phyloP scores from a whole-genome alignment of 768 basidiomycete species.

The Hygrophorus pudorinus region DNA sequence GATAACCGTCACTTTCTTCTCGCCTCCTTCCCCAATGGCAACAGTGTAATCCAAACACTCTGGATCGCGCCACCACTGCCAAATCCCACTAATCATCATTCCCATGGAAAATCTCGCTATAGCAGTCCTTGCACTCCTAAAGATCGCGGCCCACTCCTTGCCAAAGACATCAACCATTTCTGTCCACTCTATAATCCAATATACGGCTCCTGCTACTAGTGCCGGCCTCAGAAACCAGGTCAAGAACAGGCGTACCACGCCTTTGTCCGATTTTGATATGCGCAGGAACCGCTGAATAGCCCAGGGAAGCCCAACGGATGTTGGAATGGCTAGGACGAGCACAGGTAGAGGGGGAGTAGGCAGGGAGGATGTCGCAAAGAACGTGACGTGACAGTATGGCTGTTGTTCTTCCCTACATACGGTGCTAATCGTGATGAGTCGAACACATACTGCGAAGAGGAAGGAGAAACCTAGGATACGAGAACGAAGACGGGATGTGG shows the following conservation, averaged over 20 bases:
- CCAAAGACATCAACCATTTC: conserved; percentile 46
- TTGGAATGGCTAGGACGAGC: conserved; percentile 46
- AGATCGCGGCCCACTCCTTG: conserved; percentile 25
- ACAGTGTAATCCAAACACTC: conserved; percentile 60
- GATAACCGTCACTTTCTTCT: conserved; percentile 40
- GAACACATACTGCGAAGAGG: conserved; percentile 55
- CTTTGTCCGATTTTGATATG: conserved; percentile 66
- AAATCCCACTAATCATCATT: conserved; percentile 40
- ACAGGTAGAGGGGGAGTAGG: conserved; percentile 55
- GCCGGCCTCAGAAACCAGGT: conserved; percentile 46
- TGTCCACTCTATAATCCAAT: conserved; percentile 79
- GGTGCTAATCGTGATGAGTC: conserved; percentile 74
- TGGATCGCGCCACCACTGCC: conserved; percentile 65
- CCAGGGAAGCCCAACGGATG: conserved; percentile 46
- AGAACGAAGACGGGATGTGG: conserved; percentile 55
- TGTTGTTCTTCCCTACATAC: conserved; percentile 94
- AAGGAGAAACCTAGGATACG: conserved; percentile 68
- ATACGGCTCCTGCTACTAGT: conserved; percentile 47
- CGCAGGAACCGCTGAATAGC: conserved; percentile 45
- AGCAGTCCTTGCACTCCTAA: conserved; percentile 49
- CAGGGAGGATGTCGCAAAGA: conserved; percentile 66
- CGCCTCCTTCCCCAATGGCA: conserved; percentile 25
- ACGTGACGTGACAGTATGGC: conserved; percentile 82
- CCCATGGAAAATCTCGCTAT: conserved; percentile 49
- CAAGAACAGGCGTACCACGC: conserved; percentile 57